Percentiles rank a stretch among this genome's conserved stretches.
Evolutionary conservation across 148 eudicot species (phyloP).

Genomic region (Talinum fruticosum): DNA sequence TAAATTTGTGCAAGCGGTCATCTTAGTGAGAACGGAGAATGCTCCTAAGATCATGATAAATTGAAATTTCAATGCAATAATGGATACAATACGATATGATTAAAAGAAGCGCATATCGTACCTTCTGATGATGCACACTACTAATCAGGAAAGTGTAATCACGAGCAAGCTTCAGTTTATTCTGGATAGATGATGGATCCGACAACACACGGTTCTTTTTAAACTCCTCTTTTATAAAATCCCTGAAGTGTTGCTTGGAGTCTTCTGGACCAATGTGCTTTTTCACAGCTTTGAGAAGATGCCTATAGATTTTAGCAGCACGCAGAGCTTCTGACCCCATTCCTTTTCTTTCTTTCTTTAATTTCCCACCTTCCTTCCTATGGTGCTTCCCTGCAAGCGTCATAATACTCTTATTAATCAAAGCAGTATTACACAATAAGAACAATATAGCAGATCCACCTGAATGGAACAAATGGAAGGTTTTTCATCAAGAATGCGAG

Average conservation of each 20-base stretch:
- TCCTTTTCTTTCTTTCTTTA: constrained; percentile 18
- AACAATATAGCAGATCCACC: not conserved
- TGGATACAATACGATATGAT: not conserved
- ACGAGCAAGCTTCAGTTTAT: constrained; percentile 61
- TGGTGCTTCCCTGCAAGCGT: not conserved
- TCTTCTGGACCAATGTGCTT: constrained; percentile 68
- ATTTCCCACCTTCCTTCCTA: too few species aligned
- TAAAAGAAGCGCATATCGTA: constrained; percentile 12
- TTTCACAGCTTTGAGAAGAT: constrained; percentile 69
- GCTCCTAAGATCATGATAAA: not conserved
- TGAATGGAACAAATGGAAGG: not conserved
- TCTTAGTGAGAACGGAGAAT: not conserved
- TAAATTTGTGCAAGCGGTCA: not conserved
- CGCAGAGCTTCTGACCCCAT: constrained; percentile 63
- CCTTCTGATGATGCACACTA: constrained; percentile 88
- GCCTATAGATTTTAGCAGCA: constrained; percentile 55
- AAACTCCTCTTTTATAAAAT: constrained; percentile 63
- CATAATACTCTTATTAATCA: not conserved
- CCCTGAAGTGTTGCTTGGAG: constrained; percentile 55
- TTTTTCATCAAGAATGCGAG: not conserved
- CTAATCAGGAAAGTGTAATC: constrained; percentile 69
- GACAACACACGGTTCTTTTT: constrained; percentile 34
- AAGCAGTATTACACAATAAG: not conserved
- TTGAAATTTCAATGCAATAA: not conserved
- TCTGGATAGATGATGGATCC: constrained; percentile 42